Evolutionary conservation across 2,329 filamentous ascomycete species (phyloP), one percentile per base, ranked within the genome.

Genomic region (Phyllosticta paracitricarpa): DNA sequence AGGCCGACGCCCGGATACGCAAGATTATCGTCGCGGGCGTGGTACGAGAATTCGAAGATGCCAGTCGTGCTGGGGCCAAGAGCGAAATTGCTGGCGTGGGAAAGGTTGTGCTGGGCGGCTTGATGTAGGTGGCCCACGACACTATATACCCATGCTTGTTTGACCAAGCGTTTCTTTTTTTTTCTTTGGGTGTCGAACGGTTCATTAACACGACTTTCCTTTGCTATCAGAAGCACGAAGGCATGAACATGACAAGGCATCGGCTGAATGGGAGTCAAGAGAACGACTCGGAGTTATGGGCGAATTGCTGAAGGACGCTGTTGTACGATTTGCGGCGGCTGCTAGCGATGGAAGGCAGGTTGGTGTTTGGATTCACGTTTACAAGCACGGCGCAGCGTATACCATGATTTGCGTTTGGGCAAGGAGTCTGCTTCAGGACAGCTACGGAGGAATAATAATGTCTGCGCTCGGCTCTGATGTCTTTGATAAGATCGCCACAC

Each of bases 41-140:
- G 1, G 87, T 97, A 56, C 87, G 91, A 66, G 94, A 99, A 70
- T 97, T 97, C 72, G 94, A 97, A 73, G 93, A 97, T 62, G 84
- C 85, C 22, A 94, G 89, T 72, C 80, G 93, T 54, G 80, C 79
- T 54, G 87, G 88, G 9, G 84, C 90, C 30, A 93, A 88, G 76
- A 83, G 83, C 12, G 94, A 99, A 76, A 81, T 97, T 56, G 86
- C 87, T 1, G 91, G 89, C 35, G 84, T 99, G 51, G 89, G 91
- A 57, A 94, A 91, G 73, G 88, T 97, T 30, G 91, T 97, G 1
- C 76, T 97, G 1, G 91, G 91, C 2, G 94, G 93, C 0, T 77
- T 97, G 66, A 87, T 97, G 82, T 85, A 52, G 52, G 53, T 55
- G 30, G 40, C 28, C 19, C 52, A 51, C 28, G 25, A 14, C 28